phyloP scores from a whole-genome alignment of 2,329 filamentous ascomycete genomes.

The Fusarium penzigii region DNA sequence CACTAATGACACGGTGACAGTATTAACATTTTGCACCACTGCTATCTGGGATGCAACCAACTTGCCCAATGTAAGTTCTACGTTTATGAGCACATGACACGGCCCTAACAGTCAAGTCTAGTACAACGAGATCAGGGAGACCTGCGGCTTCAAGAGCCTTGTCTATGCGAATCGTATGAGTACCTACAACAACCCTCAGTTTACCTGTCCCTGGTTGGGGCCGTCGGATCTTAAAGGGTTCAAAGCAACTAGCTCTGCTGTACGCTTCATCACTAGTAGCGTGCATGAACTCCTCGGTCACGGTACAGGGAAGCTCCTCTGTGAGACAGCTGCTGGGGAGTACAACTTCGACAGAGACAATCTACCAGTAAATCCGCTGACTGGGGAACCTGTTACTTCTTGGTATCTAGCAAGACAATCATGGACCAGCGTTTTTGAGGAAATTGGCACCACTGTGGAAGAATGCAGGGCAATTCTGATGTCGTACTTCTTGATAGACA shows the following conservation, averaged over 20 bases:
- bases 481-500: slow-evolving; percentile 44
- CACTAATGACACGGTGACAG: slow-evolving; percentile 30
- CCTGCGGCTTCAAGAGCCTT: slow-evolving; percentile 65
- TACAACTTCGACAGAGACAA: slow-evolving; percentile 63
- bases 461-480: slow-evolving; percentile 51
- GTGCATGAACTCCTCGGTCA: slow-evolving; percentile 69
- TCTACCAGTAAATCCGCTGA: slow-evolving; percentile 58
- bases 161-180: slow-evolving; percentile 59
- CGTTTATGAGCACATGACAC: no score
- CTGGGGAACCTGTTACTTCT: slow-evolving; percentile 50
- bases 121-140: slow-evolving; percentile 60
- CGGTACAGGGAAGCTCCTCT: slow-evolving; percentile 63
- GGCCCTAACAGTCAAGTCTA: slow-evolving; percentile 17
- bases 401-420: slow-evolving; percentile 67
- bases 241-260: slow-evolving; percentile 65
- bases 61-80: slow-evolving; percentile 43
- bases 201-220: slow-evolving; percentile 64
- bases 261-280: slow-evolving; percentile 67
- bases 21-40: slow-evolving; percentile 45
- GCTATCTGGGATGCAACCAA: slow-evolving; percentile 46
- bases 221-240: slow-evolving; percentile 57
- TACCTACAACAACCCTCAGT: slow-evolving; percentile 47
- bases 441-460: slow-evolving; percentile 61
- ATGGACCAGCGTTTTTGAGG: slow-evolving; percentile 61
- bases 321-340: slow-evolving; percentile 51